Percentiles rank a stretch among this genome's conserved stretches.
These are phyloP conservation scores for Vigna nakashimae DNA, from an alignment of 306 rosid genomes.

Conservation along the genomic window DNA sequence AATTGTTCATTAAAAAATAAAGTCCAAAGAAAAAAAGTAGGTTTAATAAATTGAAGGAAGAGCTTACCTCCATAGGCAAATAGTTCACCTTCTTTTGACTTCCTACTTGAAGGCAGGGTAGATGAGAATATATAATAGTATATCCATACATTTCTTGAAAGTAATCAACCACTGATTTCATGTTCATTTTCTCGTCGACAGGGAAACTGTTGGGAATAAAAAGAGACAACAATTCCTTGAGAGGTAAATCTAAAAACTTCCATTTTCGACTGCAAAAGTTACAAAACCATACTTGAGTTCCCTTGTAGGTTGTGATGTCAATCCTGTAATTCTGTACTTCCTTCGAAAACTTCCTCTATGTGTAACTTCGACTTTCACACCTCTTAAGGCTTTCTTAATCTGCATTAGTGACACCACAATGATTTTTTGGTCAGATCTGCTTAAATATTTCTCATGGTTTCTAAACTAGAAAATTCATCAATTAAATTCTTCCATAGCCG, in stretches of 20 bases:
- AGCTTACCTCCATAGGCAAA: constrained; percentile 59
- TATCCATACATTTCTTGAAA: constrained; percentile 61
- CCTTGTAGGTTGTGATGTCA: constrained; percentile 60
- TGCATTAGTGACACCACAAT: constrained; percentile 36
- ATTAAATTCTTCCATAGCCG: not conserved
- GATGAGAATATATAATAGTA: constrained; percentile 53
- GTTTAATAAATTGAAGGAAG: constrained; percentile 21
- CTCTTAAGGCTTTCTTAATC: constrained; percentile 59
- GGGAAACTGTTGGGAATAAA: constrained; percentile 50
- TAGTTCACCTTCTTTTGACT: constrained; percentile 57
- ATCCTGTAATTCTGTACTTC: constrained; percentile 58
- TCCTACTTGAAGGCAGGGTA: constrained; percentile 63
- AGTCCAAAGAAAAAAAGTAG: not conserved
- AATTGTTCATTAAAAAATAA: not conserved
- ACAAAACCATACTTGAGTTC: constrained; percentile 50
- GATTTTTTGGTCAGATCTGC: constrained; percentile 9
- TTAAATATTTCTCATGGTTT: constrained; percentile 9
- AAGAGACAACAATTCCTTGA: constrained; percentile 1
- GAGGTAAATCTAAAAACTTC: not conserved
- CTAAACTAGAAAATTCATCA: not conserved
- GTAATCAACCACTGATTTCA: constrained; percentile 62
- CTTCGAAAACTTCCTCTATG: constrained; percentile 58
- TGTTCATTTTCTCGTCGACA: constrained; percentile 58
- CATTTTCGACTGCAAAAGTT: constrained; percentile 19
- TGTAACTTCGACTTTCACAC: constrained; percentile 60